A percentile compares a stretch with the other conserved stretches of the same genome.
phyloP scores from a whole-genome alignment of 352 stramenopile genomes.

The Peronospora destructor region DNA sequence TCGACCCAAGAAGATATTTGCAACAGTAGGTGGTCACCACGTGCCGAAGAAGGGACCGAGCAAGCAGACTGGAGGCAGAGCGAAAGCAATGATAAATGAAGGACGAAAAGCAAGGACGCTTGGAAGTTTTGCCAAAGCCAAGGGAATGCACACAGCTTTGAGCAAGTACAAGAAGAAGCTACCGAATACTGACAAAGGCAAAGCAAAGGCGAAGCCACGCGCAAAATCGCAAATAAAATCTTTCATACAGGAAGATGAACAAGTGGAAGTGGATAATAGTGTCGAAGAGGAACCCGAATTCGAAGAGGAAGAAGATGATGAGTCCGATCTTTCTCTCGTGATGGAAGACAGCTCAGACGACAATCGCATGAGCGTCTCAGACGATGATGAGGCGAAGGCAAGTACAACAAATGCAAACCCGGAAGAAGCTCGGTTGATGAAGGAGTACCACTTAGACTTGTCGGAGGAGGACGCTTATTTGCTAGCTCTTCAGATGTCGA shows the following conservation, averaged over 20 bases:
- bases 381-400: constrained; percentile 25
- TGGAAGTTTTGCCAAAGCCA: constrained; percentile 33
- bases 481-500: constrained; percentile 59
- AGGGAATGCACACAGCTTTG: constrained; percentile 30
- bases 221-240: constrained; percentile 17
- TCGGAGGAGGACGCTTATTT: constrained; percentile 65
- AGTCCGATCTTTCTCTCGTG: constrained; percentile 38
- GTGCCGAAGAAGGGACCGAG: constrained; percentile 5
- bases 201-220: constrained; percentile 15
- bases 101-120: constrained; percentile 30
- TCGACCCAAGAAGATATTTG: constrained; percentile 39
- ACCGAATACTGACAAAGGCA: constrained; percentile 13
- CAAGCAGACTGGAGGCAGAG: constrained; percentile 13
- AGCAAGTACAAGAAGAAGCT: constrained; percentile 35
- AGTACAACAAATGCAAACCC: constrained; percentile 17
- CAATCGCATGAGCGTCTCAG: constrained; percentile 35
- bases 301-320: constrained; percentile 44
- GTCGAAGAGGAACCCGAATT: constrained; percentile 35
- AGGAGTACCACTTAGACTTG: constrained; percentile 63
- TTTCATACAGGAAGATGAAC: constrained; percentile 28
- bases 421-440: constrained; percentile 42
- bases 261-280: constrained; percentile 27
- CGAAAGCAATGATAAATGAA: constrained; percentile 5
- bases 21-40: constrained; percentile 13
- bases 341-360: constrained; percentile 62